Base-by-base conservation (phyloP, 108 stramenopile genomes). In the Thalassiosira profunda region DNA sequence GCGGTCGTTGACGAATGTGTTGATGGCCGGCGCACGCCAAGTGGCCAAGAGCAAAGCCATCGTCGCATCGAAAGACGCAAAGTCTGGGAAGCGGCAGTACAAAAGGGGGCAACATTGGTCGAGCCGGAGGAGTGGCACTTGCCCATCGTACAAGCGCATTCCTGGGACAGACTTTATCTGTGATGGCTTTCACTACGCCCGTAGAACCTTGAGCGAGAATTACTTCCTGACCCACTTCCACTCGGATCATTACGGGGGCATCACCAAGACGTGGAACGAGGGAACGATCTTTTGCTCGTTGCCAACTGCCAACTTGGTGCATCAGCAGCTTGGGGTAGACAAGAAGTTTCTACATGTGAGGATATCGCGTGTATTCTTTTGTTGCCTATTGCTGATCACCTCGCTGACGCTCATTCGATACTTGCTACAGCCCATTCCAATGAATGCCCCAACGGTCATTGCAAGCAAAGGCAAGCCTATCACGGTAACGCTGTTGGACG, bases 171-270 rank as follows among this genome's bases (percentile, higher is more conserved):
- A 94, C 44, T 91, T 94, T 67, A 75, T 89, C 29, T 81, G 82
- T 24, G 93, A 94, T 58, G 91, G 42, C 62, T 38, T 72, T 49
- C 37, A 58, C 23, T 79, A 15, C 28, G 36, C 29, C 14, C 42
- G 57, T 28, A 67, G 71, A 5, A 65, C 84, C 28, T 58, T 90
- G 24, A 87, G 89, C n/a, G 44, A 72, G 10, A 91, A 92, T 35
- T 97, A 98, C 74, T 93, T 82, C 57, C 41, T 91, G n/a, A 88
- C 90, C 14, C 90, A 91, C 53, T 91, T 89, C 57, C 90, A 91
- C 67, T 84, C 73, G 17, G 72, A 87, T 62, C 86, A 87, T 61
- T 87, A 85, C 60, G 79, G 79, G 28, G 86, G 86, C 15, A 84
- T 87, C 15, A 61, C 70, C 10, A 79, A 55, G 60, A 45, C 49